Conservation (phyloP, 225 moss, liverwort and hornwort genomes). For the Marchantia paleacea region DNA sequence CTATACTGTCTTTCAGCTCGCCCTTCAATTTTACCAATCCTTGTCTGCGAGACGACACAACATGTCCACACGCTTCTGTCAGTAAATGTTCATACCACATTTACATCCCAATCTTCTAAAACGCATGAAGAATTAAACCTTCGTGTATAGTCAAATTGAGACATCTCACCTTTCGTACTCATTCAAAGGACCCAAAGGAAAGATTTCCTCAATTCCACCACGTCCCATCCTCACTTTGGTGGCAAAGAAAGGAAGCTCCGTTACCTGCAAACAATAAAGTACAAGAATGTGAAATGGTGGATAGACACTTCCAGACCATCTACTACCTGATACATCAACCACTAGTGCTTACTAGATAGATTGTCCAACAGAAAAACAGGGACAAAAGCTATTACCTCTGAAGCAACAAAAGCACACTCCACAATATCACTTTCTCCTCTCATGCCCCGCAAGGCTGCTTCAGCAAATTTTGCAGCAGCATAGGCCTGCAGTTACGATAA, state of each 20-base stretch:
- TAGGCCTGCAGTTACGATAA: slow-evolving; percentile 60
- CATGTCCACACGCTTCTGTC: background rate
- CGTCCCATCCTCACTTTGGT: slow-evolving; percentile 89
- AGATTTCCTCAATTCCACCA: slow-evolving; percentile 78
- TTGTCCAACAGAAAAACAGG: too few relatives aligned
- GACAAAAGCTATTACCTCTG: slow-evolving; percentile 52
- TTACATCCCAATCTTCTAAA: background rate
- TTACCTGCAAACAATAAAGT: slow-evolving; percentile 54
- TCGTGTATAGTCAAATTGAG: background rate
- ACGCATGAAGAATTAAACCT: background rate
- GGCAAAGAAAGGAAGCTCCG: slow-evolving; percentile 92
- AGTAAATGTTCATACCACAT: background rate
- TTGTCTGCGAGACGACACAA: slow-evolving; percentile 51
- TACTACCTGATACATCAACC: background rate
- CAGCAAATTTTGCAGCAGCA: slow-evolving; percentile 98
- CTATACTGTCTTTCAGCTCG: slow-evolving; percentile 78
- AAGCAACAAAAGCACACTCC: slow-evolving; percentile 88
- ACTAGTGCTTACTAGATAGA: background rate
- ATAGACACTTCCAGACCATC: background rate
- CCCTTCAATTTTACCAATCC: slow-evolving; percentile 72
- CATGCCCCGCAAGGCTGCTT: slow-evolving; percentile 76
- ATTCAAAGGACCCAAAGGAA: slow-evolving; percentile 76
- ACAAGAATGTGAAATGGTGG: background rate
- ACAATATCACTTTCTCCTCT: slow-evolving; percentile 80
- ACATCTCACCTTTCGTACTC: slow-evolving; percentile 67